Conservation (phyloP, 176 grass and related monocot genomes). For the Carex cristatella region DNA sequence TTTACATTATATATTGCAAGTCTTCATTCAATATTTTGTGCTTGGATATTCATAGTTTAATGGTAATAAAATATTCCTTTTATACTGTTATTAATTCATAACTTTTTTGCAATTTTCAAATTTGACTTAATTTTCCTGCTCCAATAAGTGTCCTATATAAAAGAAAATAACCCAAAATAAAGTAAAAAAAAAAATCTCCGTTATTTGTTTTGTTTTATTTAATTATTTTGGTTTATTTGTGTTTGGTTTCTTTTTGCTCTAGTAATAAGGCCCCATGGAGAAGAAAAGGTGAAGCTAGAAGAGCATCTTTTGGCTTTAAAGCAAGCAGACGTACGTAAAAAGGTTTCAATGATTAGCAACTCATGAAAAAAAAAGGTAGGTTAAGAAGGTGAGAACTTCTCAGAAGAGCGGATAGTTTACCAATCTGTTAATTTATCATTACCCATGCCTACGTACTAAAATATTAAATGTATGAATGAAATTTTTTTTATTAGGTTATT, state of each 20-base stretch:
- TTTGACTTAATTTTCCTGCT: background rate
- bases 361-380: background rate
- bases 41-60: background rate
- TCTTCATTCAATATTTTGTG: background rate
- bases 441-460: background rate
- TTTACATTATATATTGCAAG: background rate
- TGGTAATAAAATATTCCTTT: background rate
- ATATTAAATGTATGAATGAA: too few relatives aligned
- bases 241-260: background rate
- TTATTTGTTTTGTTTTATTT: background rate
- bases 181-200: background rate
- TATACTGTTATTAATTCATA: background rate
- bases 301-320: slow-evolving; percentile 26
- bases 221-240: background rate
- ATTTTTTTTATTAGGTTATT: too few relatives aligned
- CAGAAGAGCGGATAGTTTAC: slow-evolving; percentile 16
- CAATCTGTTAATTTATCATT: background rate
- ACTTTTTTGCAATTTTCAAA: background rate
- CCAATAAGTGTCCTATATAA: background rate
- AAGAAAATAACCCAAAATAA: background rate
- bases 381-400: background rate
- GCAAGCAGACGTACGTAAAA: background rate
- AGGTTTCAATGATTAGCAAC: slow-evolving; percentile 19
- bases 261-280: background rate
- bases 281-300: background rate